phyloP scores from a whole-genome alignment of 352 stramenopile genomes.

The Phytophthora pinifolia region DNA sequence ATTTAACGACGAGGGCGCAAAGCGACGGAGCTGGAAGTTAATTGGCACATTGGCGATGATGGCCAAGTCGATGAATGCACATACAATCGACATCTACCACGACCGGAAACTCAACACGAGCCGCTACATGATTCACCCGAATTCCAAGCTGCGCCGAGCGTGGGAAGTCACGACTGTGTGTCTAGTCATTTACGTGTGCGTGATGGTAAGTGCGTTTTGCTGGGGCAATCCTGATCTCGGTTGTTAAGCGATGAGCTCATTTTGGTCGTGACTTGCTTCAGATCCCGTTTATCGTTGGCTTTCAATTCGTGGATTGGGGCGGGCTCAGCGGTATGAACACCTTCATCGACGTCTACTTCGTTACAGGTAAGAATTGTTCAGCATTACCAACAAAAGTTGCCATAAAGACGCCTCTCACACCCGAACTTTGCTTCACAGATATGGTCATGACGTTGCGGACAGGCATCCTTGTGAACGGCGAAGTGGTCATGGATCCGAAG shows the following conservation, averaged over 20 bases:
- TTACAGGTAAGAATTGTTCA: conserved; percentile 35
- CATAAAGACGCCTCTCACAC: too few relatives aligned
- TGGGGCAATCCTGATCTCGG: too few relatives aligned
- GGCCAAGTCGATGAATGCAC: conserved; percentile 36
- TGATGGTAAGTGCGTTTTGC: conserved; percentile 46
- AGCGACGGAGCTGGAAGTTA: conserved; percentile 28
- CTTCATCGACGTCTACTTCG: conserved; percentile 83
- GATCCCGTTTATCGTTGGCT: conserved; percentile 65
- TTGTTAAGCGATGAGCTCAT: neutral
- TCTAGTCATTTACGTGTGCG: conserved; percentile 78
- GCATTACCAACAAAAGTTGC: too few relatives aligned
- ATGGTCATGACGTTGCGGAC: conserved; percentile 83
- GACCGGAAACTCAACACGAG: conserved; percentile 52
- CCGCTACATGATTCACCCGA: conserved; percentile 79
- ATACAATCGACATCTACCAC: conserved; percentile 81
- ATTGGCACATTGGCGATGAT: conserved; percentile 32
- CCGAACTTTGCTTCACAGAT: conserved; percentile 34
- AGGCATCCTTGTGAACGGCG: conserved; percentile 69
- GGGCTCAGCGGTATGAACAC: conserved; percentile 49
- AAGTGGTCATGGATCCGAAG: conserved; percentile 79
- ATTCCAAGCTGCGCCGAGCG: conserved; percentile 66
- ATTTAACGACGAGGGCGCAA: conserved; percentile 1
- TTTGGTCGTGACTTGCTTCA: conserved; percentile 9
- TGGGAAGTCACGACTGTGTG: conserved; percentile 76
- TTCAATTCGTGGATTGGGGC: conserved; percentile 68